Conservation (phyloP, 257 asterid genomes). For the Forsythia suspensa region DNA sequence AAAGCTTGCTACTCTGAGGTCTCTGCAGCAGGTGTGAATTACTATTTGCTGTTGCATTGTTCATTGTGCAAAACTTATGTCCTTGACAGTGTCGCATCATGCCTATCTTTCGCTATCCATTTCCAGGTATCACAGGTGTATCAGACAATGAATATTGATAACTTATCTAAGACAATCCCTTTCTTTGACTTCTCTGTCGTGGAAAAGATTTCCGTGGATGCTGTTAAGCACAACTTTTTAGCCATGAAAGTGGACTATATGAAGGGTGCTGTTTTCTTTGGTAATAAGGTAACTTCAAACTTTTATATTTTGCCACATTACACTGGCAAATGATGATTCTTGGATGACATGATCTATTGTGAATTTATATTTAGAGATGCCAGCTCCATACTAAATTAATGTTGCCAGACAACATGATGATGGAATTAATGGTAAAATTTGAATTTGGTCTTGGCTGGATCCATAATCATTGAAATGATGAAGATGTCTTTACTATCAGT, state of each 20-base stretch:
- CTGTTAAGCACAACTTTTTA: conserved; percentile 68
- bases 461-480: neutral
- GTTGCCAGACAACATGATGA: neutral
- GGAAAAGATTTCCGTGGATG: conserved; percentile 89
- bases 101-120: conserved; percentile 11
- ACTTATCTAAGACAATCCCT: conserved; percentile 62
- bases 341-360: neutral
- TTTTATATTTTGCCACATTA: neutral
- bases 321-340: neutral
- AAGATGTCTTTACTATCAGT: neutral
- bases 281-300: conserved; percentile 54
- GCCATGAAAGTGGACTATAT: conserved; percentile 74
- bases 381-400: neutral
- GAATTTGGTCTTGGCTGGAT: neutral
- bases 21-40: conserved; percentile 71
- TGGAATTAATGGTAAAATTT: neutral
- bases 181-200: conserved; percentile 71
- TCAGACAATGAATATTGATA: conserved; percentile 72
- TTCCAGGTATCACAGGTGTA: conserved; percentile 85
- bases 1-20: conserved; percentile 80
- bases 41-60: neutral
- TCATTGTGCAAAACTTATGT: neutral
- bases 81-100: neutral
- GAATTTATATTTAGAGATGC: neutral
- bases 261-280: conserved; percentile 79